phyloP scores from a whole-genome alignment of 176 grass and related monocot species.

The Echinochloa phyllopogon region DNA sequence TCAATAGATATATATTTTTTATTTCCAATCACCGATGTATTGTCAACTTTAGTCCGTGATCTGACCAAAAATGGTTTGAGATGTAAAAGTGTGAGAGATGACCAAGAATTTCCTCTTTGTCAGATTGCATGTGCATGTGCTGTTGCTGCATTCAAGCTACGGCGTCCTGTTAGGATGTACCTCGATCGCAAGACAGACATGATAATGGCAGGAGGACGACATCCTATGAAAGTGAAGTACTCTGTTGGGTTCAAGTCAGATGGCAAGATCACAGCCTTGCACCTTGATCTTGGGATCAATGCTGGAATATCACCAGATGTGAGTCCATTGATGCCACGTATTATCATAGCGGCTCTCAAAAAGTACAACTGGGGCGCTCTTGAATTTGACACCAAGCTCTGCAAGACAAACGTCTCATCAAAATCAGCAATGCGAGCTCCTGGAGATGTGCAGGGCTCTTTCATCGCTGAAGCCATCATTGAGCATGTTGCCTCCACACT shows the following conservation, averaged over 20 bases:
- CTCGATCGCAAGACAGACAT: conserved; percentile 84
- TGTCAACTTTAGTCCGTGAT: neutral
- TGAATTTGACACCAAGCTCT: conserved; percentile 66
- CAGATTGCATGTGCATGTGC: conserved; percentile 69
- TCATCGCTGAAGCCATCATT: conserved; percentile 88
- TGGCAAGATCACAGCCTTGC: conserved; percentile 69
- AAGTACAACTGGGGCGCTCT: conserved; percentile 90
- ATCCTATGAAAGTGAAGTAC: conserved; percentile 72
- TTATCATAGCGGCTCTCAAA: conserved; percentile 54
- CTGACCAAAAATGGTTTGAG: neutral
- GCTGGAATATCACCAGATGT: conserved; percentile 58
- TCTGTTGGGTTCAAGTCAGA: conserved; percentile 86
- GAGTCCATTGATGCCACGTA: neutral
- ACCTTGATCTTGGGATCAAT: conserved; percentile 67
- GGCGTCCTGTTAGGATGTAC: conserved; percentile 73
- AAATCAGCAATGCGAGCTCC: conserved; percentile 78
- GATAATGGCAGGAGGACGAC: conserved; percentile 74
- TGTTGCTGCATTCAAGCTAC: conserved; percentile 65
- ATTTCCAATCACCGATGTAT: neutral
- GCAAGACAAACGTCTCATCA: conserved; percentile 77
- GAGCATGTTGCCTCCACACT: conserved; percentile 77
- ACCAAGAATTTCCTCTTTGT: conserved; percentile 14
- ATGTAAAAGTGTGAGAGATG: neutral
- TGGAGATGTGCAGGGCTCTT: conserved; percentile 87
- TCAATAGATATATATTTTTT: neutral